Evolutionary conservation across 164 flowering plant species (phyloP).

Genomic region (Vitis rotundifolia): DNA sequence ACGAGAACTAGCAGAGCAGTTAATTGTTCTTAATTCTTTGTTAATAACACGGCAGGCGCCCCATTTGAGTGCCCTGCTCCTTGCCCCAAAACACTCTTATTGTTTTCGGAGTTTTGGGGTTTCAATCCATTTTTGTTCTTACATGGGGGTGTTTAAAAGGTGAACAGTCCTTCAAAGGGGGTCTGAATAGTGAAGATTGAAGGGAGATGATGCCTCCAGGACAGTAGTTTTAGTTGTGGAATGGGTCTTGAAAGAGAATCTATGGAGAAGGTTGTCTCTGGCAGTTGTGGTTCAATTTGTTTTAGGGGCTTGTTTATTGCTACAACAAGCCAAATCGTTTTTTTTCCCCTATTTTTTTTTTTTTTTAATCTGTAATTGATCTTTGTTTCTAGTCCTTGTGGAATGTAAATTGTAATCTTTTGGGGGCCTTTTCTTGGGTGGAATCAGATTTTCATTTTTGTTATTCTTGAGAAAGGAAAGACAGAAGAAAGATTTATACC

Average conservation of each 20-base stretch:
- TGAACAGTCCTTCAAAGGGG: background rate
- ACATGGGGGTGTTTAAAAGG: background rate
- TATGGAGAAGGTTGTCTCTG: conserved; percentile 7
- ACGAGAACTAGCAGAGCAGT: conserved; percentile 22
- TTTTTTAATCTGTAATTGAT: conserved; percentile 26
- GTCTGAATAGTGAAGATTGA: background rate
- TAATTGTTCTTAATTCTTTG: conserved; percentile 45
- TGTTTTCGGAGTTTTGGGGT: background rate
- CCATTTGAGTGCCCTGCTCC: conserved; percentile 30
- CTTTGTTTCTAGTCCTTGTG: conserved; percentile 13
- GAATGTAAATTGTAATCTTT: conserved; percentile 42
- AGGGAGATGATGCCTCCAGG: background rate
- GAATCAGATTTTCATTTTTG: conserved; percentile 6
- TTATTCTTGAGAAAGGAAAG: background rate
- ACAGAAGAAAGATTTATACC: too few species aligned
- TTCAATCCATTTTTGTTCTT: conserved; percentile 6
- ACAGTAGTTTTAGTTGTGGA: background rate
- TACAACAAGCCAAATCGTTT: conserved; percentile 24
- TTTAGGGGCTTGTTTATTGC: conserved; percentile 29
- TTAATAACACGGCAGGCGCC: conserved; percentile 40
- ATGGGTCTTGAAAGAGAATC: conserved; percentile 1
- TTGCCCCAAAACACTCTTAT: conserved; percentile 2
- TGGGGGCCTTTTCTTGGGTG: background rate
- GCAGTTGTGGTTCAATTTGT: conserved; percentile 7
- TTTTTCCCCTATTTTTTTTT: background rate